Evolutionary conservation across 1,284 basidiomycete genomes (phyloP).

Genomic region (Fomitopsis pinicola): DNA sequence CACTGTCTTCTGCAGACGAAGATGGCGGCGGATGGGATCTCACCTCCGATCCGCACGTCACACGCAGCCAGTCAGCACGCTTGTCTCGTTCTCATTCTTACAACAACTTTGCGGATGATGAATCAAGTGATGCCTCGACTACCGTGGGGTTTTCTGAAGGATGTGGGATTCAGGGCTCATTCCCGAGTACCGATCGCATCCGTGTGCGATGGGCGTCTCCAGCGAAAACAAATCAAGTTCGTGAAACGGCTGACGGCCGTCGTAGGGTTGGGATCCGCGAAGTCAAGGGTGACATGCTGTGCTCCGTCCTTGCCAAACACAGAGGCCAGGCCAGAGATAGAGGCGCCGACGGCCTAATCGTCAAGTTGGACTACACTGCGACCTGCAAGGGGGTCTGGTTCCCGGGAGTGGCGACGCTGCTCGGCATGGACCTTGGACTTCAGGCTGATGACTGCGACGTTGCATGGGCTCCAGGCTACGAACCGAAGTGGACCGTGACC

Average conservation of each 20-base stretch:
- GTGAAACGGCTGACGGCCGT: conserved; percentile 46
- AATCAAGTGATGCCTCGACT: conserved; percentile 68
- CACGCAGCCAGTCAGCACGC: conserved; percentile 44
- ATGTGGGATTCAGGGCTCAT: conserved; percentile 69
- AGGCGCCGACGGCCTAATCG: conserved; percentile 49
- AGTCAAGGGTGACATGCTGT: conserved; percentile 61
- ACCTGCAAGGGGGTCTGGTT: conserved; percentile 74
- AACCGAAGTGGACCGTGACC: conserved; percentile 53
- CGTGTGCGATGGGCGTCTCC: conserved; percentile 76
- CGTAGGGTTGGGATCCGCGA: conserved; percentile 64
- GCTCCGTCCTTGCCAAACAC: conserved; percentile 46
- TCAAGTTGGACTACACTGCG: conserved; percentile 67
- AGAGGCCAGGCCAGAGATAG: conserved; percentile 22
- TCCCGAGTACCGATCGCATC: conserved; percentile 70
- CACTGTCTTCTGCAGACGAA: conserved; percentile 70
- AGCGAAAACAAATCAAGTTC: conserved; percentile 42
- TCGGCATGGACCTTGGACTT: conserved; percentile 73
- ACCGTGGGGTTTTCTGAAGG: conserved; percentile 51
- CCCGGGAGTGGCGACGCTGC: conserved; percentile 72
- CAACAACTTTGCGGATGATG: conserved; percentile 73
- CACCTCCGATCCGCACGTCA: conserved; percentile 71
- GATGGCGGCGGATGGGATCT: conserved; percentile 68
- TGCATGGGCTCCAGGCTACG: conserved; percentile 51
- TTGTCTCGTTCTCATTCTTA: conserved; percentile 53
- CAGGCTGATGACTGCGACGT: conserved; percentile 65